phyloP scores from a whole-genome alignment of 2,329 filamentous ascomycete genomes.

The Aciculosporium take region DNA sequence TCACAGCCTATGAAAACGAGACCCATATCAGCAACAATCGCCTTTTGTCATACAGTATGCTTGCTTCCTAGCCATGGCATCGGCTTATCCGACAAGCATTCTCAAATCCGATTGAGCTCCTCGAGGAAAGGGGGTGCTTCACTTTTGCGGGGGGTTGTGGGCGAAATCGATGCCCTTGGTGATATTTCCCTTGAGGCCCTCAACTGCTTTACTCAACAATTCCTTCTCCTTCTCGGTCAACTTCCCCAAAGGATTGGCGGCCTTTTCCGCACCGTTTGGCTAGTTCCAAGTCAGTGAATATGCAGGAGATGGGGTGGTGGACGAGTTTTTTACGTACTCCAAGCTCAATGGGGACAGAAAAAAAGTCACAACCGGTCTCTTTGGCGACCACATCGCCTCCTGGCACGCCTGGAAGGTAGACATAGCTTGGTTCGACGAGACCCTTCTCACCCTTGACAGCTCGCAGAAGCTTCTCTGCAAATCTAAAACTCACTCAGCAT shows the following conservation, averaged over 20 bases:
- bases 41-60: slow-evolving; percentile 22
- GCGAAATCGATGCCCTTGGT: slow-evolving; percentile 84
- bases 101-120: slow-evolving; percentile 15
- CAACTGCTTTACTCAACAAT: slow-evolving; percentile 60
- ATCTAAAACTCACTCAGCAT: slow-evolving; percentile 35
- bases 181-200: slow-evolving; percentile 84
- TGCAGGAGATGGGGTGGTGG: slow-evolving; percentile 4
- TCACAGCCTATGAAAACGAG: slow-evolving; percentile 24
- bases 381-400: slow-evolving; percentile 79
- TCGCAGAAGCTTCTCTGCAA: slow-evolving; percentile 87
- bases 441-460: slow-evolving; percentile 80
- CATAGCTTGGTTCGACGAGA: slow-evolving; percentile 85
- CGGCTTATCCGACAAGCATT: slow-evolving; percentile 14
- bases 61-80: slow-evolving; percentile 23
- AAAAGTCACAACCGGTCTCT: slow-evolving; percentile 77
- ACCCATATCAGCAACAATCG: slow-evolving; percentile 22
- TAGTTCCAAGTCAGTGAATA: slow-evolving; percentile 26
- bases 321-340: slow-evolving; percentile 51
- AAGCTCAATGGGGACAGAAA: slow-evolving; percentile 90
- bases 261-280: slow-evolving; percentile 77
- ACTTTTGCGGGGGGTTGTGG: slow-evolving; percentile 80
- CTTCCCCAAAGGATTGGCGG: slow-evolving; percentile 59
- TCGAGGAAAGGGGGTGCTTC: slow-evolving; percentile 28
- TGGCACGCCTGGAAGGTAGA: slow-evolving; percentile 82
- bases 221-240: slow-evolving; percentile 81